Conservation (phyloP, 1,139 yeast species). For the Kodamaea alishanica region DNA sequence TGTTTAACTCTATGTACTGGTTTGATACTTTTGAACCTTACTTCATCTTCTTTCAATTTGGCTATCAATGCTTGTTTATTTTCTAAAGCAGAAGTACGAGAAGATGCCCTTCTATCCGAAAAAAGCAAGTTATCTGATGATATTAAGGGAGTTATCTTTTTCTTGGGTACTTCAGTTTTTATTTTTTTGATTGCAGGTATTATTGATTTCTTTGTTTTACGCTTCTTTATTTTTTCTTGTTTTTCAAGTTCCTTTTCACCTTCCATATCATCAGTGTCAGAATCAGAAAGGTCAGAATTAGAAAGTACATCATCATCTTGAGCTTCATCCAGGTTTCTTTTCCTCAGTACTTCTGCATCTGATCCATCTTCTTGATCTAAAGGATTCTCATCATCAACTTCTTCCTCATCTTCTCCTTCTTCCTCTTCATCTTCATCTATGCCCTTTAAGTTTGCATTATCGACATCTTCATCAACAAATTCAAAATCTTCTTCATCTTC, state of each 20-base stretch:
- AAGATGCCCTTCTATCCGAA: slow-evolving; percentile 64
- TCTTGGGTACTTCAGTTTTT: slow-evolving; percentile 19
- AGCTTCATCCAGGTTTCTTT: slow-evolving; percentile 11
- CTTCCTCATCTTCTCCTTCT: slow-evolving; percentile 23
- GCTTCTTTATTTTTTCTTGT: slow-evolving; percentile 44
- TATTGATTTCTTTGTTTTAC: slow-evolving; percentile 35
- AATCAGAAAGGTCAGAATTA: slow-evolving; percentile 49
- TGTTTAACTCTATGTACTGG: slow-evolving; percentile 44
- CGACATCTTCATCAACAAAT: slow-evolving; percentile 43
- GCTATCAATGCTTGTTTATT: slow-evolving; percentile 77
- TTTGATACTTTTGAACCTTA: slow-evolving; percentile 49
- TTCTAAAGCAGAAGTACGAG: slow-evolving; percentile 74
- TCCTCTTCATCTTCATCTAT: slow-evolving; percentile 29
- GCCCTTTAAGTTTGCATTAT: slow-evolving; percentile 15
- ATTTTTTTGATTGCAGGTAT: slow-evolving; percentile 47
- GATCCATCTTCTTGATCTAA: slow-evolving; percentile 15
- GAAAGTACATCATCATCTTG: slow-evolving; percentile 45
- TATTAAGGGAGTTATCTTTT: slow-evolving; percentile 17
- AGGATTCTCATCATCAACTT: slow-evolving; percentile 12
- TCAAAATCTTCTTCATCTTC: slow-evolving; percentile 86
- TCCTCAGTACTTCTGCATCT: slow-evolving; percentile 20
- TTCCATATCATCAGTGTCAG: slow-evolving; percentile 56
- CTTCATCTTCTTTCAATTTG: slow-evolving; percentile 68
- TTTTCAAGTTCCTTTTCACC: slow-evolving; percentile 63
- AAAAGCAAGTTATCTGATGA: slow-evolving; percentile 49